Evolutionary conservation across 2,329 filamentous ascomycete species (phyloP), one percentile per base, ranked within the genome.

Genomic region (Rosellinia necatrix): DNA sequence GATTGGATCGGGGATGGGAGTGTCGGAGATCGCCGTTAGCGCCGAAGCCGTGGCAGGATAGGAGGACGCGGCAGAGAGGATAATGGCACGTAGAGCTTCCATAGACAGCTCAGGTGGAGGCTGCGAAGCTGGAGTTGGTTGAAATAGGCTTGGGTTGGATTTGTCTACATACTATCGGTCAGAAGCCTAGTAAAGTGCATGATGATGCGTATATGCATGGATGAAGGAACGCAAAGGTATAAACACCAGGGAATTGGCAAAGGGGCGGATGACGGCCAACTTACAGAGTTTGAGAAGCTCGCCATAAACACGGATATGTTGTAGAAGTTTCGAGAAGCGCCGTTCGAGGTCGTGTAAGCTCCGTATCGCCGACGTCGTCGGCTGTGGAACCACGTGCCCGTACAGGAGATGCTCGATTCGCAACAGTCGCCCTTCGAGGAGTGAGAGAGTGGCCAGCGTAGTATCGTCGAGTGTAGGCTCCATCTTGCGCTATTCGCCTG

Each of bases 231-330:
- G n/a, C n/a, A n/a, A n/a, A n/a, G n/a, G n/a, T n/a, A n/a, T n/a
- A n/a, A n/a, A 10, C 24, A 27, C 22, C 9, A 9, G 17, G n/a
- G 25, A 43, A 22, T n/a, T 6, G 9, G 12, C 6, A n/a, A 41
- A 9, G n/a, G 27, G 6, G 27, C 17, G 27, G 2, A 32, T 9
- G 32, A 19, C 19, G 22, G 9, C 48, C 43, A 3, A 67, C 81
- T 19, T 77, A 86, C 84, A 84, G 22, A 86, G 82, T 65, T 81
- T 81, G 32, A 87, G 74, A 6, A 87, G 75, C 62, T 86, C 83
- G 24, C 76, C 78, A 61, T 86, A 86, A 51, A 83, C 81, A 46
- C 81, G 80, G 29, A 82, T 72, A 49, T 76, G 75, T 25, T 79
- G 78, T 5, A 81, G 62, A 6, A 86, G 73, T 27, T 70, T 68